Evolutionary conservation across 2,329 filamentous ascomycete genomes (phyloP), one percentile per base, ranked within the genome.

Genomic region (Botrytis galanthina): DNA sequence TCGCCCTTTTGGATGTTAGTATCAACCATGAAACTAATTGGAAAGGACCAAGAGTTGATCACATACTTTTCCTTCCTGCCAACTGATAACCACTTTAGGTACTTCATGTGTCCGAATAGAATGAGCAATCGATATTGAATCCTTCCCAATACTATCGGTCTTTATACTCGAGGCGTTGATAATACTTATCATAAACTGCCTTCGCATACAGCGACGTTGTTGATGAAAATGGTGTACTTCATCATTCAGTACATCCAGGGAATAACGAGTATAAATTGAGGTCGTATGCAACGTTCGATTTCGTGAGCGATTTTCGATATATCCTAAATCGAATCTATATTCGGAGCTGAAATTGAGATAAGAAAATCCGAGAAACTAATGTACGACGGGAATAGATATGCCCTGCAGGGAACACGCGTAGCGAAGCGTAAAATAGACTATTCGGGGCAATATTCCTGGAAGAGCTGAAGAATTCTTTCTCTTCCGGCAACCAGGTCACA

Each of bases 311-410:
- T 44, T 29, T 46, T 61, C 22, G 48, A 42, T 57, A 57, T 57
- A 68, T 68, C 37, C 48, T 14, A 68, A 57, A 32, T 68, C 26
- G 66, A 57, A 57, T 32, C 48, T 68, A 32, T 42, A 9, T 57
- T 57, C 66, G 66, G 66, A 68, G 48, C 66, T 68, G 66, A 68
- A 68, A 68, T 68, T 14, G 48, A 68, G 66, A 68, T 68, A 68
- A 68, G 66, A 54, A 32, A 66, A 68, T 57, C 48, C 48, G 48
- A 35, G 48, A 68, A n/a, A 42, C 48, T 57, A 57, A 57, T 68
- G 48, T 57, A 32, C 48, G n/a, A 68, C 48, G 39, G 66, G 66
- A 68, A 57, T 32, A 68, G 46, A 42, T 4, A 68, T 68, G 66
- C 35, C 48, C 35, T 18, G 48, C 48, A 54, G 6, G 39, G 35